Conservation (phyloP, 768 basidiomycete genomes). For the Sarcodon sp. region DNA sequence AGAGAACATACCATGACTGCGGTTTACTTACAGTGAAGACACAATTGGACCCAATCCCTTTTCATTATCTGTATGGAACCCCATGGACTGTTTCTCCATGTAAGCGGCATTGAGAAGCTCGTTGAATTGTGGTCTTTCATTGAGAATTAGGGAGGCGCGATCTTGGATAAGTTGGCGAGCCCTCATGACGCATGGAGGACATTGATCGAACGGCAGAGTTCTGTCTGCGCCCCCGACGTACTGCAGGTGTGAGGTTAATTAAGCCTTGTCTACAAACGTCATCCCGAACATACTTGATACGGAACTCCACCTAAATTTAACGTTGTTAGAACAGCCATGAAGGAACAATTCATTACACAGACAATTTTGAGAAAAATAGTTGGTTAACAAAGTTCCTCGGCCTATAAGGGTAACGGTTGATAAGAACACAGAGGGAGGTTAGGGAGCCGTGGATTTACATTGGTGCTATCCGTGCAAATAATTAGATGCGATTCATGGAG, state of each 20-base stretch:
- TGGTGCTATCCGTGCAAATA: not conserved
- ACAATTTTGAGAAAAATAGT: constrained; percentile 84
- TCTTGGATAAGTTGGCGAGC: constrained; percentile 48
- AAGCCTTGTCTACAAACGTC: not conserved
- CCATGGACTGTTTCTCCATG: constrained; percentile 79
- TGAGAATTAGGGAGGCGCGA: constrained; percentile 37
- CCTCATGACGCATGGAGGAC: constrained; percentile 42
- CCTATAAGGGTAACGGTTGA: constrained; percentile 47
- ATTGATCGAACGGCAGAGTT: constrained; percentile 50
- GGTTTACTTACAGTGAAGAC: constrained; percentile 34
- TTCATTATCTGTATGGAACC: constrained; percentile 79
- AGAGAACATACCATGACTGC: too few relatives aligned
- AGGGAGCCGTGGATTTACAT: constrained; percentile 3
- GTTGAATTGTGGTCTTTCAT: constrained; percentile 37
- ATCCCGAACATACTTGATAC: constrained; percentile 42
- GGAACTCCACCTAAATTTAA: constrained; percentile 51
- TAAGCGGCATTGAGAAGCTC: constrained; percentile 75
- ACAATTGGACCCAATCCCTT: constrained; percentile 58
- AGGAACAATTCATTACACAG: constrained; percentile 13
- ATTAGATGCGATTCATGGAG: constrained; percentile 1
- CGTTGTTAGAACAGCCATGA: constrained; percentile 1
- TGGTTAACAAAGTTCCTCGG: constrained; percentile 57
- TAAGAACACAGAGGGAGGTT: constrained; percentile 30
- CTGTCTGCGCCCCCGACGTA: constrained; percentile 70
- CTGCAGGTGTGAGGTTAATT: constrained; percentile 20